Base-by-base conservation (phyloP, 768 basidiomycete species). In the Suillus subaureus region DNA sequence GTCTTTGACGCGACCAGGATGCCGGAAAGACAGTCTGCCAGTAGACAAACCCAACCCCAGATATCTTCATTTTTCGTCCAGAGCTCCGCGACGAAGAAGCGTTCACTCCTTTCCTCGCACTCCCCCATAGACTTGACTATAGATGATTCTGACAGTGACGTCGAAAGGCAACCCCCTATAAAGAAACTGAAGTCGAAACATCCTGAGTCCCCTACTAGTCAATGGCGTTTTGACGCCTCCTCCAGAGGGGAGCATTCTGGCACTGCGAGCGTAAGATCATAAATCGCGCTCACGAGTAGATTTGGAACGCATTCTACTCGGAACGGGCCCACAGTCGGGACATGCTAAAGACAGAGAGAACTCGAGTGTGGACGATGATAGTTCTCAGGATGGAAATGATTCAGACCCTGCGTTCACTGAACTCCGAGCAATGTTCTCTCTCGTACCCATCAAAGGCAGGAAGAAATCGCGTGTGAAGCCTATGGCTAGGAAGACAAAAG, bases 101-200 rank as follows among this genome's bases (percentile, higher is more conserved):
- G 82, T 40, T 63, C 52, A 61, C 54, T 37, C 35, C 31, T n/a
- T 23, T 56, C 67, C 6, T 40, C 73, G 8, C 47, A 58, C 63
- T 63, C 71, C 68, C 79, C 80, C 21, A 84, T 89, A 63, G 89
- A 90, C 78, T 75, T 89, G 67, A 88, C 89, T 13, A 62, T 71
- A 33, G 83, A 82, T 57, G 81, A 79, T 61, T 71, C 73, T 39
- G 28, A 4, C 28, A 31, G 51, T 18, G 76, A 77, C 40, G 69
- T 43, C 21, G 70, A 63, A 62, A 67, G 66, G 33, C 71, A 70
- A 47, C 75, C 69, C 37, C 72, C 70, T 23, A 72, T 72, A 62
- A 80, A 77, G 69, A 72, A 68, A 67, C 64, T 72, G 56, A 79
- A 70, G 68, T 66, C 68, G 64, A 69, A 43, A 55, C 68, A 66